phyloP scores from a whole-genome alignment of 805 yeast genomes.

The Spathaspora girioi region DNA sequence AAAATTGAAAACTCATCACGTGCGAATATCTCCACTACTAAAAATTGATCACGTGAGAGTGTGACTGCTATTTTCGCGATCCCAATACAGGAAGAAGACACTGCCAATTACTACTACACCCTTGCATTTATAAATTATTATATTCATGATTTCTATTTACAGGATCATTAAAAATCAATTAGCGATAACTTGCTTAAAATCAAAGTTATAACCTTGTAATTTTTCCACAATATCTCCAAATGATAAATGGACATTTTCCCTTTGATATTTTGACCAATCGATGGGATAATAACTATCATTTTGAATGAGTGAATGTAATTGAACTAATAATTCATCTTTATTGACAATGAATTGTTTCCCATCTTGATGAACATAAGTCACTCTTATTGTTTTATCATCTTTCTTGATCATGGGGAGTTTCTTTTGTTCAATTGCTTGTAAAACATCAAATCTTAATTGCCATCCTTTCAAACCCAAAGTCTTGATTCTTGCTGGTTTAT shows the following conservation, averaged over 20 bases:
- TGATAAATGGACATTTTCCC: constrained; percentile 39
- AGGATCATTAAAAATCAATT: neutral
- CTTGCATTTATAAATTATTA: neutral
- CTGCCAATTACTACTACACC: neutral
- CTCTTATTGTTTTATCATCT: constrained; percentile 15
- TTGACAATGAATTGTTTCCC: constrained; percentile 56
- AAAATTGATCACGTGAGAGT: neutral
- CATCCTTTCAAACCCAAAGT: constrained; percentile 93
- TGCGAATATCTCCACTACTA: neutral
- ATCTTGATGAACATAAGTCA: constrained; percentile 48
- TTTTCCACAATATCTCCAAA: constrained; percentile 47
- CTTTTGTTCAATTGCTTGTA: constrained; percentile 41
- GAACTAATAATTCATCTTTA: constrained; percentile 56
- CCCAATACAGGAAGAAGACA: too few relatives aligned
- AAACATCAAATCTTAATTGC: constrained; percentile 75
- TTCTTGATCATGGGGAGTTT: constrained; percentile 35
- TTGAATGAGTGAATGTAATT: constrained; percentile 50
- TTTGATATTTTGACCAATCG: constrained; percentile 46
- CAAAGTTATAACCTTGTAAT: constrained; percentile 43
- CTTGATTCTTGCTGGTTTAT: constrained; percentile 83
- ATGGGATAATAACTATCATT: constrained; percentile 40
- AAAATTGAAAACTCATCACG: neutral
- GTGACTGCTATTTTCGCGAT: constrained; percentile 1
- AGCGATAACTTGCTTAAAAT: constrained; percentile 28
- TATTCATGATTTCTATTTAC: constrained; percentile 2